phyloP scores from a whole-genome alignment of 345 rosid genomes.

The Lepidium africanum region DNA sequence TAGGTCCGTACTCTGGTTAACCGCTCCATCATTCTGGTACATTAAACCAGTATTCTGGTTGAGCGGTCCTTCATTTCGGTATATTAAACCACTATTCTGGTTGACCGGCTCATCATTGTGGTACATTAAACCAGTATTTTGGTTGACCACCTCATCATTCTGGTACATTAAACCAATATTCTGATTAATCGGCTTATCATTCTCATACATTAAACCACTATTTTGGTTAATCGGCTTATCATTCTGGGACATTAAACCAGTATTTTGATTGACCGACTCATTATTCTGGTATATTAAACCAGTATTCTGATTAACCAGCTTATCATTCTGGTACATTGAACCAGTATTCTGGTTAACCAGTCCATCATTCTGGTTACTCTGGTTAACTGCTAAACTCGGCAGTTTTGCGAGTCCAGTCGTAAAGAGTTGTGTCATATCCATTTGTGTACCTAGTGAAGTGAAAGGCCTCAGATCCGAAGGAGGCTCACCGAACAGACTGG shows the following conservation, averaged over 20 bases:
- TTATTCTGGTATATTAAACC: not conserved
- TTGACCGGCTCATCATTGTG: not conserved
- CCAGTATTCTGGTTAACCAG: not conserved
- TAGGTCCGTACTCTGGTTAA: too few species aligned
- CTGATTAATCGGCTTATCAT: too few species aligned
- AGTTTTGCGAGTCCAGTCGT: constrained; percentile 10
- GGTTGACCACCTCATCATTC: not conserved
- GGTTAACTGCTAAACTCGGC: not conserved
- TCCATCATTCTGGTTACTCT: too few species aligned
- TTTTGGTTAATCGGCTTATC: too few species aligned
- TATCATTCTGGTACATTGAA: too few species aligned
- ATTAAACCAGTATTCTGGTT: too few species aligned
- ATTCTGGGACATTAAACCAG: not conserved
- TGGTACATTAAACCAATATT: too few species aligned
- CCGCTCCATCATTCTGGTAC: not conserved
- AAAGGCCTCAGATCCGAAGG: not conserved
- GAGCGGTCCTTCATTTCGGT: not conserved
- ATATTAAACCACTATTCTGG: too few species aligned
- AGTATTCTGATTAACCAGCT: not conserved
- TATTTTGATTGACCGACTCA: too few species aligned
- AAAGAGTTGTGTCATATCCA: not conserved
- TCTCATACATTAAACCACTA: not conserved
- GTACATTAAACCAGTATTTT: not conserved
- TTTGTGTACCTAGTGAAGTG: not conserved
- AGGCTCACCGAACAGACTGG: not conserved